Evolutionary conservation across 2,329 filamentous ascomycete genomes (phyloP), one percentile per base, ranked within the genome.

Genomic region (Chrysoporthe austroafricana): DNA sequence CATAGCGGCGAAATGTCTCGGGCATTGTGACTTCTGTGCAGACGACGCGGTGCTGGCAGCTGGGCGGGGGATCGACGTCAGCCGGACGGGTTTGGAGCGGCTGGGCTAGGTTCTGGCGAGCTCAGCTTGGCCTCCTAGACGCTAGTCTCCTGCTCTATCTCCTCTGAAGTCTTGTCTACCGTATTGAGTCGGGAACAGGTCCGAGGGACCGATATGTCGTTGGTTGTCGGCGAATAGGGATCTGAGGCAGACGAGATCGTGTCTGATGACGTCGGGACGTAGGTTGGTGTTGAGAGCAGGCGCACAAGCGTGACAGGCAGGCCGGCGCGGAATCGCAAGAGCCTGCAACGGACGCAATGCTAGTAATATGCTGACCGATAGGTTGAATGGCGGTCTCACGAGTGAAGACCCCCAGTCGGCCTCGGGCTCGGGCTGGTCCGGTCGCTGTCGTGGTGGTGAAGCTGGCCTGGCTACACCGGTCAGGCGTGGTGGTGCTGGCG

Each of bases 1-100:
- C 82, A 67, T 83, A 79, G 66, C 76, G 70, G 69, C 72, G 71
- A 72, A 72, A 72, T 58, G 71, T 72, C 18, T 69, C 68, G 54
- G 73, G 66, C 74, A 76, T 76, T 70, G 68, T 66, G 56, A 61
- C 63, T 68, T 58, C 48, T 64, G 63, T 48, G 66, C 65, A 21
- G 63, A 44, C 34, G 64, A 34, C 8, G 26, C 4, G 14, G n/a
- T 46, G 48, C 44, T 66, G 39, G 52, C 3, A 21, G 56, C 48
- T 59, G 60, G 54, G 52, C 44, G 62, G 65, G 62, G 62, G 44
- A 43, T 61, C 42, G 56, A 61, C 61, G 43, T 42, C 44, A 48
- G 44, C 26, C 18, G 26, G 46, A 34, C 54, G 39, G 34, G 54
- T 14, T 57, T 59, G 54, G 63, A 26, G 54, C 26, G 43, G 43